Evolutionary conservation across 495 filamentous ascomycete species (phyloP).

Genomic region (Clohesyomyces aquaticus): DNA sequence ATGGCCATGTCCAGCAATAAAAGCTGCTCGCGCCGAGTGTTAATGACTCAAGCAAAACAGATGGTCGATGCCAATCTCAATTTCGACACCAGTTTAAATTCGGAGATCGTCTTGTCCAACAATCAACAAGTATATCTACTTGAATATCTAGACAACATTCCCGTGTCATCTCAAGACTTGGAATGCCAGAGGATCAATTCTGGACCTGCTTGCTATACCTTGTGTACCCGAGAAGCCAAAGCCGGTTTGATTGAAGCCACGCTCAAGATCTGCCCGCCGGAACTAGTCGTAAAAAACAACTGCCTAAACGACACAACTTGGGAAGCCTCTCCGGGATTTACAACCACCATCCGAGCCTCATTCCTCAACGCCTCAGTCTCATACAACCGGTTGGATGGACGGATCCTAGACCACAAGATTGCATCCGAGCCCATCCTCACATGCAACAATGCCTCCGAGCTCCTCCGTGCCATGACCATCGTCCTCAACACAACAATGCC

Average conservation of each 20-base stretch:
- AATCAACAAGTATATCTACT: conserved; percentile 28
- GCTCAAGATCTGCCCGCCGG: conserved; percentile 18
- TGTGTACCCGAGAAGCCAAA: conserved; percentile 8
- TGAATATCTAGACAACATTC: conserved; percentile 27
- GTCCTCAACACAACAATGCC: conserved; percentile 16
- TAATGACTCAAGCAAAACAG: conserved; percentile 20
- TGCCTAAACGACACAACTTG: conserved; percentile 11
- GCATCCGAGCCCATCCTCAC: not conserved
- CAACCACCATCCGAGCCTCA: conserved; percentile 19
- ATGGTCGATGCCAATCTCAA: conserved; percentile 21
- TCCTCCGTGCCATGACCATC: conserved; percentile 13
- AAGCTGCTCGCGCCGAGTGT: conserved; percentile 17
- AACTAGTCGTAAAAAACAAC: not conserved
- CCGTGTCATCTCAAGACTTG: not conserved
- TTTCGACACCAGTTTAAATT: not conserved
- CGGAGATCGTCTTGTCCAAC: conserved; percentile 8
- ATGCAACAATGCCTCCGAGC: not conserved
- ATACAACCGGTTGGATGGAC: conserved; percentile 21
- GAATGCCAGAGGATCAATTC: conserved; percentile 10
- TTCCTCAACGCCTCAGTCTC: conserved; percentile 26
- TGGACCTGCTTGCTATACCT: conserved; percentile 17
- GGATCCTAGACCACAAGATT: conserved; percentile 16
- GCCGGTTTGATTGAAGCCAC: conserved; percentile 13
- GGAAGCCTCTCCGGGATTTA: conserved; percentile 11
- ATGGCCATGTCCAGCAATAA: not conserved